phyloP scores from a whole-genome alignment of 2,329 filamentous ascomycete genomes.

The Claviceps pazoutovae region DNA sequence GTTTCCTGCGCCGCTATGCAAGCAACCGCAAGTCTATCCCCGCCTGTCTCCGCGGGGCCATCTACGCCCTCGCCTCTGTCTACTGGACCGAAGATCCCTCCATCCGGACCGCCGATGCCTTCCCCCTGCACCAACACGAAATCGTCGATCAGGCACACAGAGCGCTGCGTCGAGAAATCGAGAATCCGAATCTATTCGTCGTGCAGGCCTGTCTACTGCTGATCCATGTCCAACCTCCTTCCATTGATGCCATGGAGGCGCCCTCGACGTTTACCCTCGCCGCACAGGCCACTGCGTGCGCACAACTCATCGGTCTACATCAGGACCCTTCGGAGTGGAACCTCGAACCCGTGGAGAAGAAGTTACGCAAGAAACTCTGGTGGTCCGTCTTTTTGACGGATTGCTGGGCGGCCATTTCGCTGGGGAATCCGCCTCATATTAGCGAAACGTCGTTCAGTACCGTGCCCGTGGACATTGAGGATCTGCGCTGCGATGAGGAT shows the following conservation, averaged over 20 bases:
- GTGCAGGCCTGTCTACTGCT: slow-evolving; percentile 33
- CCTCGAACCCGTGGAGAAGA: slow-evolving; percentile 28
- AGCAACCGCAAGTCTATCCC: slow-evolving; percentile 25
- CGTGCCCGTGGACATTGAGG: slow-evolving; percentile 23
- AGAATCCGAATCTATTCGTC: slow-evolving; percentile 31
- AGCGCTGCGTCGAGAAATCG: slow-evolving; percentile 29
- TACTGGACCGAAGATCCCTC: slow-evolving; percentile 5
- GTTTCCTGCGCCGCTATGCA: slow-evolving; percentile 26
- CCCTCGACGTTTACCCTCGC: slow-evolving; percentile 30
- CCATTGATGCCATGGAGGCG: slow-evolving; percentile 31
- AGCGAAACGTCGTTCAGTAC: slow-evolving; percentile 27
- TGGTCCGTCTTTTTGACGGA: slow-evolving; percentile 30
- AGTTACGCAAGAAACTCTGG: slow-evolving; percentile 29
- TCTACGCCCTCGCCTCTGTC: slow-evolving; percentile 28
- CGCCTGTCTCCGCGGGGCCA: slow-evolving; percentile 28
- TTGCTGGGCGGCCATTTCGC: slow-evolving; percentile 30
- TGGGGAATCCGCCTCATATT: slow-evolving; percentile 33
- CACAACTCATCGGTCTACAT: slow-evolving; percentile 32
- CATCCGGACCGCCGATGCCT: slow-evolving; percentile 4
- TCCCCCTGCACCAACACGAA: slow-evolving; percentile 26
- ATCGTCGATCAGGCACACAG: slow-evolving; percentile 27
- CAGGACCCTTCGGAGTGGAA: slow-evolving; percentile 28
- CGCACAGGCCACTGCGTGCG: slow-evolving; percentile 28
- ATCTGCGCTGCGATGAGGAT: slow-evolving; percentile 29
- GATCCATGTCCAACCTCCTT: slow-evolving; percentile 29